A percentile compares a stretch with the other conserved stretches of the same genome.
Conservation (phyloP, 345 rosid genomes). For the Gynandropsis gynandra region DNA sequence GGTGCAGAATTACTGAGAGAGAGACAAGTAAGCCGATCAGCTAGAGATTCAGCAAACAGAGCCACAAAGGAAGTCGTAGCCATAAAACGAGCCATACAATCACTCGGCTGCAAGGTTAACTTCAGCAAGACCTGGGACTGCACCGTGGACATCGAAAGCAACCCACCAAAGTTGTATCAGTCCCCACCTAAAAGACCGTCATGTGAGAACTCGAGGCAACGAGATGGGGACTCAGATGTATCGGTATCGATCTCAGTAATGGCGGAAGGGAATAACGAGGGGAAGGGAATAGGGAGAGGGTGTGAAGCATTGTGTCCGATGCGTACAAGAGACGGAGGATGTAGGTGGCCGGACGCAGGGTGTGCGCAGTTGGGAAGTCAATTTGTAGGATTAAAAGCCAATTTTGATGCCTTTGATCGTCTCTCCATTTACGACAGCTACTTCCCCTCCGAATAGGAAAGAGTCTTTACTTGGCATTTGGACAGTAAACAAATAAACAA, state of each 20-base stretch:
- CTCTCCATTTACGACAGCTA: slow-evolving; percentile 71
- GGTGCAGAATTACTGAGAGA: slow-evolving; percentile 52
- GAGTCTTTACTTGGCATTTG: background rate
- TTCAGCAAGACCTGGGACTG: slow-evolving; percentile 56
- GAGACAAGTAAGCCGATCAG: slow-evolving; percentile 51
- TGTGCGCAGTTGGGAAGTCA: slow-evolving; percentile 84
- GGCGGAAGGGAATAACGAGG: slow-evolving; percentile 39
- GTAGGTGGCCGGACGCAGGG: slow-evolving; percentile 87
- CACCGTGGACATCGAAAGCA: slow-evolving; percentile 47
- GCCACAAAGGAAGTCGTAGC: slow-evolving; percentile 61
- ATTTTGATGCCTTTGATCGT: slow-evolving; percentile 79
- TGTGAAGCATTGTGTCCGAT: slow-evolving; percentile 68
- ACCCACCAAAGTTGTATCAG: slow-evolving; percentile 26
- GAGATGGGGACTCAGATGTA: slow-evolving; percentile 45
- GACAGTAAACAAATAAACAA: too few relatives aligned
- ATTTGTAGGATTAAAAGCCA: slow-evolving; percentile 70
- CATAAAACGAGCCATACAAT: slow-evolving; percentile 68
- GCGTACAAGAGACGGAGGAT: slow-evolving; percentile 61
- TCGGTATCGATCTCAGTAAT: slow-evolving; percentile 53
- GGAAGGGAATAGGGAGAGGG: slow-evolving; percentile 31
- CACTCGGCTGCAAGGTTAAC: slow-evolving; percentile 81
- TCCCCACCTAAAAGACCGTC: slow-evolving; percentile 33
- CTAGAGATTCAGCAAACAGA: slow-evolving; percentile 55
- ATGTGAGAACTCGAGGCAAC: slow-evolving; percentile 19
- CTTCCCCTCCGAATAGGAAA: slow-evolving; percentile 51